A percentile compares a stretch with the other conserved stretches of the same genome.
phyloP scores from a whole-genome alignment of 805 yeast species.

The Candida germanica region DNA sequence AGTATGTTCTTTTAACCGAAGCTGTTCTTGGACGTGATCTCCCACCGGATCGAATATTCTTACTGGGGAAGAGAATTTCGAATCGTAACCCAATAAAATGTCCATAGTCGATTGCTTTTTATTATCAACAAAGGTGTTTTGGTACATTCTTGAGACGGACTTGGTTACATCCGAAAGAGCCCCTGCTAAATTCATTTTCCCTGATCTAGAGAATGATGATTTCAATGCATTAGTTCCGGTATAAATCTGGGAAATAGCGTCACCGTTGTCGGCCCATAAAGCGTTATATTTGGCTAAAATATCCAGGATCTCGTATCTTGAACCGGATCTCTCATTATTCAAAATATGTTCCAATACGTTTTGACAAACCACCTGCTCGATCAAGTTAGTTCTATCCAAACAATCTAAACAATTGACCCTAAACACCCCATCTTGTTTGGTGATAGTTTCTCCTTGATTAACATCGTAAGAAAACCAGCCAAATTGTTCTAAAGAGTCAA shows the following conservation, averaged over 20 bases:
- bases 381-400: conserved; percentile 87
- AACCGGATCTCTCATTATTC: conserved; percentile 22
- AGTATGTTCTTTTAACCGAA: conserved; percentile 45
- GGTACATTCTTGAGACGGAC: conserved; percentile 91
- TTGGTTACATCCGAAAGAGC: conserved; percentile 97
- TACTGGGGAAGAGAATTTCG: conserved; percentile 63
- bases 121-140: conserved; percentile 92
- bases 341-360: conserved; percentile 54
- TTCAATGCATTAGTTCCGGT: conserved; percentile 63
- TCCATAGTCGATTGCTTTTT: conserved; percentile 89
- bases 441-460: conserved; percentile 47
- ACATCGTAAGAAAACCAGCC: conserved; percentile 81
- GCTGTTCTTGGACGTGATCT: conserved; percentile 72
- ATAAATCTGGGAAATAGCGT: conserved; percentile 60
- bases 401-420: conserved; percentile 92
- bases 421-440: conserved; percentile 87
- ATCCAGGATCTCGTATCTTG: conserved; percentile 38
- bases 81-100: conserved; percentile 74
- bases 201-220: conserved; percentile 89
- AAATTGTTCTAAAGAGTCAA: conserved; percentile 66
- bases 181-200: conserved; percentile 95
- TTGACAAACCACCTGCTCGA: conserved; percentile 78
- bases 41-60: conserved; percentile 81
- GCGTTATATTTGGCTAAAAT: conserved; percentile 73
- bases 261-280: conserved; percentile 75